A percentile compares a stretch with the other conserved stretches of the same genome.
These are phyloP conservation scores for Hyaloscypha hepaticicola DNA, from an alignment of 495 filamentous ascomycete species.

Conservation along the genomic window DNA sequence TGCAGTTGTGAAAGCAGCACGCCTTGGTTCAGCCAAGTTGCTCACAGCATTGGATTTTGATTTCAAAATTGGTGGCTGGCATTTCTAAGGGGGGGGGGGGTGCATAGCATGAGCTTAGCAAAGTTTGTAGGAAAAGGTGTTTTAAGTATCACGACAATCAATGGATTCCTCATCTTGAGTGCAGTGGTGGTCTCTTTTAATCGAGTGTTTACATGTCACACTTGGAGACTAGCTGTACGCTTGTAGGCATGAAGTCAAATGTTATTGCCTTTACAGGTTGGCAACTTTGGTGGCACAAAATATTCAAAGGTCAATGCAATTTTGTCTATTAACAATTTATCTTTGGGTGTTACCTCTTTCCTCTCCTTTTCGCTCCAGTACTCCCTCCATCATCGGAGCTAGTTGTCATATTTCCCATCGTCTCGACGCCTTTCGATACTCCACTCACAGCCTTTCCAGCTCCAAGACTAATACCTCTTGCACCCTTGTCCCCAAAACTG, in stretches of 20 bases:
- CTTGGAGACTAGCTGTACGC: background rate
- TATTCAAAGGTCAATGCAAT: background rate
- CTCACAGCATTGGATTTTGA: background rate
- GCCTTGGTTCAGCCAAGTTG: background rate
- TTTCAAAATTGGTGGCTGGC: background rate
- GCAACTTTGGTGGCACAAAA: too few species aligned
- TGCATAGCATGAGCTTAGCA: background rate
- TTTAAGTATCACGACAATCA: background rate
- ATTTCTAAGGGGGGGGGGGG: background rate
- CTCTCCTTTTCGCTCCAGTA: conserved; percentile 8
- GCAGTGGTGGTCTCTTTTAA: too few species aligned
- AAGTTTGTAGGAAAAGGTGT: background rate
- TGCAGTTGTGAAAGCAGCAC: background rate
- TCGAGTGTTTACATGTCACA: background rate
- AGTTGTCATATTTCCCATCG: conserved; percentile 20
- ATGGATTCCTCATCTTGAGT: background rate
- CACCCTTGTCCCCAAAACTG: conserved; percentile 24
- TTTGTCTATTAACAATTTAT: background rate
- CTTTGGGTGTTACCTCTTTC: conserved; percentile 9
- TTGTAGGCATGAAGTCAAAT: background rate
- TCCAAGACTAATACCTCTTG: conserved; percentile 27
- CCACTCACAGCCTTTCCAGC: conserved; percentile 26
- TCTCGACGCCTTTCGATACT: conserved; percentile 20
- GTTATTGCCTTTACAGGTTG: too few species aligned
- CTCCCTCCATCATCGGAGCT: conserved; percentile 22